Evolutionary conservation across 371 early-diverging fungal genomes (phyloP).

Genomic region (Mortierella sp.): DNA sequence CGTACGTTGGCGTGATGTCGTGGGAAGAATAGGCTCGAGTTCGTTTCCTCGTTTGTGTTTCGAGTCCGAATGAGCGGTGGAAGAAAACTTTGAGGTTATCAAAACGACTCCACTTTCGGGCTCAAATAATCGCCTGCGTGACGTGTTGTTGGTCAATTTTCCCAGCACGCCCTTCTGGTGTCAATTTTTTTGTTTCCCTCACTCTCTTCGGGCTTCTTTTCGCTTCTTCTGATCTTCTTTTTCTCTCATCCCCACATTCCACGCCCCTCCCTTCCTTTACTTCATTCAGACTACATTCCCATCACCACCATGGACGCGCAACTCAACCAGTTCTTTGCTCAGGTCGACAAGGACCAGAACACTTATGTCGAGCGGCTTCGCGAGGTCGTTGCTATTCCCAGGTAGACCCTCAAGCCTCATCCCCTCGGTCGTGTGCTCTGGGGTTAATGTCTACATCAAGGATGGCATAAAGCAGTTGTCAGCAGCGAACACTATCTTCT

Average conservation of each 20-base stretch:
- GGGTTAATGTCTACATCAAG: too few species aligned
- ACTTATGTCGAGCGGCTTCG: constrained; percentile 86
- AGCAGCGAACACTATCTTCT: too few species aligned
- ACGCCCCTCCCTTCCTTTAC: not conserved
- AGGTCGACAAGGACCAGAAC: constrained; percentile 84
- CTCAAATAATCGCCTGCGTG: not conserved
- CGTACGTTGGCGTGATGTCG: too few species aligned
- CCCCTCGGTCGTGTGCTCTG: too few species aligned
- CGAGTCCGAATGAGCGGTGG: not conserved
- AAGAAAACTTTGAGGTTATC: not conserved
- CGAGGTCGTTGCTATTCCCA: constrained; percentile 93
- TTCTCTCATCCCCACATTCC: not conserved
- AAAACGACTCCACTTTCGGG: not conserved
- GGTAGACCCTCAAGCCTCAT: constrained; percentile 56
- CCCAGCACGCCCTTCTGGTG: too few species aligned
- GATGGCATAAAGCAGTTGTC: too few species aligned
- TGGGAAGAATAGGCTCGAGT: too few species aligned
- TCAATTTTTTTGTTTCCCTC: too few species aligned
- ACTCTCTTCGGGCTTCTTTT: not conserved
- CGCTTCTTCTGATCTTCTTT: not conserved
- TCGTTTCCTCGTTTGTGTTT: too few species aligned
- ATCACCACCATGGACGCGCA: constrained; percentile 36
- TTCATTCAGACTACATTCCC: not conserved
- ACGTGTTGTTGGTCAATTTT: too few species aligned
- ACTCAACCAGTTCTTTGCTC: constrained; percentile 69